Evolutionary conservation across 2,329 filamentous ascomycete species (phyloP).

Genomic region (Fusarium scirpi): DNA sequence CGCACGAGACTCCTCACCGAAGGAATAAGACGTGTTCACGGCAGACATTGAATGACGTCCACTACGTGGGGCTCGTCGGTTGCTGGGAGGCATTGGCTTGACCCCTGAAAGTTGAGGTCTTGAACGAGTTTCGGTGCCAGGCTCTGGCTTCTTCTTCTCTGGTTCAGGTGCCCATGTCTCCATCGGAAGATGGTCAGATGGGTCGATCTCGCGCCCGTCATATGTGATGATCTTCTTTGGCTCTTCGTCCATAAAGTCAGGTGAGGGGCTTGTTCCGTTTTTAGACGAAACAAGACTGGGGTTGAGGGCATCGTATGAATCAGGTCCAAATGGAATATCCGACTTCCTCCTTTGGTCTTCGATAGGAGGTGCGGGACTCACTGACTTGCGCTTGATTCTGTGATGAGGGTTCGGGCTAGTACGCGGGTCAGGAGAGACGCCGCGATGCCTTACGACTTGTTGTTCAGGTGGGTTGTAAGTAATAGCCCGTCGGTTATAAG

Average conservation of each 20-base stretch:
- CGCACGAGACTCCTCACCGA: conserved; percentile 51
- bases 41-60: conserved; percentile 63
- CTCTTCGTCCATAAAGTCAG: conserved; percentile 59
- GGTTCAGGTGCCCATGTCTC: conserved; percentile 83
- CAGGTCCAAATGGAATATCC: conserved; percentile 77
- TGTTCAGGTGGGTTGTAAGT: conserved; percentile 54
- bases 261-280: conserved; percentile 53
- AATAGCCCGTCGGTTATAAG: conserved; percentile 59
- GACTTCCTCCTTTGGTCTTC: conserved; percentile 65
- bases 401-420: conserved; percentile 60
- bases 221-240: conserved; percentile 78
- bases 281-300: conserved; percentile 60
- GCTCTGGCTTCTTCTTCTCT: conserved; percentile 60
- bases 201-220: conserved; percentile 82
- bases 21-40: conserved; percentile 49
- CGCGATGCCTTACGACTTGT: conserved; percentile 43
- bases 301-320: conserved; percentile 80
- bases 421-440: conserved; percentile 54
- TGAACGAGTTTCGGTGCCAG: conserved; percentile 50
- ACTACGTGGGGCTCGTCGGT: conserved; percentile 64
- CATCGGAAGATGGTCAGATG: conserved; percentile 82
- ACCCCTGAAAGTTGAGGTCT: conserved; percentile 65
- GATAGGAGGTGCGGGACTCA: conserved; percentile 74
- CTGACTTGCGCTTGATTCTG: conserved; percentile 76
- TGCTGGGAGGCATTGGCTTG: conserved; percentile 63